Evolutionary conservation across 345 rosid genomes (phyloP).

Genomic region (Carallia brachiata): DNA sequence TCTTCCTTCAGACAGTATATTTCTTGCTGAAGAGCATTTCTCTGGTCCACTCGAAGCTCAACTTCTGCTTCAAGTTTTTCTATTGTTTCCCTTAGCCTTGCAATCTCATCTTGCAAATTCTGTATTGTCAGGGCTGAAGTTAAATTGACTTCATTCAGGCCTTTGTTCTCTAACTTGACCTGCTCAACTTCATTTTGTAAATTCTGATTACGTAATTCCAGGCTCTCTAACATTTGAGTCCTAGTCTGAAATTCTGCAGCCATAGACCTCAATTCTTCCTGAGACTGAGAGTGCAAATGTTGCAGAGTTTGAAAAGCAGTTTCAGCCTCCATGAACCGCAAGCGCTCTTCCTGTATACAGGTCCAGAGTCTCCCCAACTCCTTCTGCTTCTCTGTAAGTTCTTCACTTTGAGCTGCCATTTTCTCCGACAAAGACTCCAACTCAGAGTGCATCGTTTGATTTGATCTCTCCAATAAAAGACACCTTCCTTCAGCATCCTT

Average conservation of each 20-base stretch:
- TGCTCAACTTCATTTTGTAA: constrained; percentile 55
- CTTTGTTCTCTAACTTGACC: constrained; percentile 52
- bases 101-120: constrained; percentile 67
- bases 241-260: constrained; percentile 60
- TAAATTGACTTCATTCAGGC: constrained; percentile 57
- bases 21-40: constrained; percentile 98
- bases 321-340: constrained; percentile 88
- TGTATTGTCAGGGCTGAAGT: constrained; percentile 69
- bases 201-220: constrained; percentile 58
- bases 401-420: constrained; percentile 63
- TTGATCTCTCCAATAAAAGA: constrained; percentile 65
- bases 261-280: constrained; percentile 82
- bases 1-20: constrained; percentile 95
- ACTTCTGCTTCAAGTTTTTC: constrained; percentile 88
- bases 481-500: constrained; percentile 84
- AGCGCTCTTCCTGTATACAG: constrained; percentile 80
- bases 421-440: constrained; percentile 57
- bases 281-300: constrained; percentile 91
- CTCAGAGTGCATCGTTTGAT: constrained; percentile 68
- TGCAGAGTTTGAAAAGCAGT: constrained; percentile 97
- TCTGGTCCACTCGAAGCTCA: constrained; percentile 76
- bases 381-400: constrained; percentile 80
- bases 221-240: constrained; percentile 55
- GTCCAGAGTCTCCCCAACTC: constrained; percentile 86
- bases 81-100: constrained; percentile 63